A percentile compares a stretch with the other conserved stretches of the same genome.
Evolutionary conservation across 164 flowering plant species (phyloP).

Genomic region (Stephania cephalantha): DNA sequence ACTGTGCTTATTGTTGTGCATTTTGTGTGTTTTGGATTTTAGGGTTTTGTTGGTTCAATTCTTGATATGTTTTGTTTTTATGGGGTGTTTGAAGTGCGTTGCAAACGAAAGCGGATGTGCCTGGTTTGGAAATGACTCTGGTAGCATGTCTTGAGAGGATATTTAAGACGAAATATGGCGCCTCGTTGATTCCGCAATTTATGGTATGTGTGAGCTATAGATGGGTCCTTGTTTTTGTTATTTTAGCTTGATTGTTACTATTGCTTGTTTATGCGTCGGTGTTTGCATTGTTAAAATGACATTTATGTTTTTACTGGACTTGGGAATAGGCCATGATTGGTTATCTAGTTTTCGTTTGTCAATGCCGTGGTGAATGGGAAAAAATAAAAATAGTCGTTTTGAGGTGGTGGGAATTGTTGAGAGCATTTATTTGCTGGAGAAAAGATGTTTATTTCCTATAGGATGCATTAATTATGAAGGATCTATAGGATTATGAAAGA

Average conservation of each 20-base stretch:
- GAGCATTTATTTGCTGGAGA: background rate
- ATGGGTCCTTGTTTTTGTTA: background rate
- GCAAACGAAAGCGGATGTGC: conserved; percentile 48
- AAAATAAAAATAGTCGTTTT: background rate
- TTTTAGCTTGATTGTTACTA: background rate
- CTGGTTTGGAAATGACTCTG: conserved; percentile 51
- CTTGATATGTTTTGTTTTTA: conserved; percentile 6
- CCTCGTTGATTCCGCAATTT: conserved; percentile 65
- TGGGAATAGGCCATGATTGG: background rate
- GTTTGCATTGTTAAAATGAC: no score
- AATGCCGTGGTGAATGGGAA: background rate
- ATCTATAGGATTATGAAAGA: no score
- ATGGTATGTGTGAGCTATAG: conserved; percentile 43
- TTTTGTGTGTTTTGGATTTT: background rate
- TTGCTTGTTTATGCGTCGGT: background rate
- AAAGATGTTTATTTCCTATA: no score
- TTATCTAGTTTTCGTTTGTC: background rate
- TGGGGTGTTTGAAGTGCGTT: conserved; percentile 44
- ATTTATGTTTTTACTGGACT: background rate
- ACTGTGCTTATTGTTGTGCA: background rate
- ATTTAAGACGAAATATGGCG: conserved; percentile 70
- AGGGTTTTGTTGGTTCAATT: background rate
- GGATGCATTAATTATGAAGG: background rate
- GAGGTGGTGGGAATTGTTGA: background rate
- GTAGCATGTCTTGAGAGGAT: conserved; percentile 73